Evolutionary conservation across 257 asterid species (phyloP).

Genomic region (Solanum pinnatisectum): DNA sequence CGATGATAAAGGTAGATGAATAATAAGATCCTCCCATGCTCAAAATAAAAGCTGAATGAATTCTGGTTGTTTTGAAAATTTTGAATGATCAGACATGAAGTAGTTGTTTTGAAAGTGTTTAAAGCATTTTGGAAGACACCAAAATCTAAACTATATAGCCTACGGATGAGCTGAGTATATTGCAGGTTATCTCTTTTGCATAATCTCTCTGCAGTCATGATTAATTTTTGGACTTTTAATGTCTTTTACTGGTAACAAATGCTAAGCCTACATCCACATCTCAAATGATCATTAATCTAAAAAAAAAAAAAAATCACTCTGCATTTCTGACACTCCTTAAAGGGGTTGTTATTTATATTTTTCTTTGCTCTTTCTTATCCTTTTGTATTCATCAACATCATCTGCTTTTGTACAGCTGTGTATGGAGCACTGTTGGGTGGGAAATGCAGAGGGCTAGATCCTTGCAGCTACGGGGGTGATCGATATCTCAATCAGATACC

Average conservation of each 20-base stretch:
- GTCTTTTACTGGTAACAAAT: background rate
- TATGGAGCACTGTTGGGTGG: conserved; percentile 53
- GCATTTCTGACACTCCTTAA: background rate
- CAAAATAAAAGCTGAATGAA: background rate
- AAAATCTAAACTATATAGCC: background rate
- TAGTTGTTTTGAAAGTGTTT: background rate
- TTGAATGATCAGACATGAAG: too few species aligned
- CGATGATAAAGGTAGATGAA: background rate
- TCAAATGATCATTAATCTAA: background rate
- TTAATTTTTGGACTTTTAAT: background rate
- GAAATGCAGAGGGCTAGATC: conserved; percentile 32
- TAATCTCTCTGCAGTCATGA: background rate
- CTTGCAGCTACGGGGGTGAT: conserved; percentile 41
- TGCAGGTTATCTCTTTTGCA: background rate
- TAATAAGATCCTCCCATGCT: background rate
- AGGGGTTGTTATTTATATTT: background rate
- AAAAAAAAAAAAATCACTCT: background rate
- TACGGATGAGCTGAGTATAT: background rate
- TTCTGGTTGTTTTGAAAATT: background rate
- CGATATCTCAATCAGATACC: conserved; percentile 36
- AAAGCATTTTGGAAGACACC: background rate
- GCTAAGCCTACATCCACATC: background rate
- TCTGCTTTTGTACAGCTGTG: conserved; percentile 25
- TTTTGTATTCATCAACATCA: background rate
- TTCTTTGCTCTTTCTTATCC: background rate